phyloP scores from a whole-genome alignment of 192 early-diverging fungal species.

The Coemansia sp. region DNA sequence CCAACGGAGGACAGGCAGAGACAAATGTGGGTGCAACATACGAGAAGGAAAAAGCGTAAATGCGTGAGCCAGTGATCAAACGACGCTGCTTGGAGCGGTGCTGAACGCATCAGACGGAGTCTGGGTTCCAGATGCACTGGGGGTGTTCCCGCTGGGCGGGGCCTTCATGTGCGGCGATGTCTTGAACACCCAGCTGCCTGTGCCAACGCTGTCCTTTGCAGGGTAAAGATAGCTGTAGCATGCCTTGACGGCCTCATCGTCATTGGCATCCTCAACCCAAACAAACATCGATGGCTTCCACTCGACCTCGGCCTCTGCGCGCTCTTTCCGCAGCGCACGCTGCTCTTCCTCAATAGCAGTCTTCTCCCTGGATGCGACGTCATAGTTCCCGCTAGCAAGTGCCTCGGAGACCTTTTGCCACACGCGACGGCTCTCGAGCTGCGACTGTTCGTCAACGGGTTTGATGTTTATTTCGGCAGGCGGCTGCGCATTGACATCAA shows the following conservation, averaged over 20 bases:
- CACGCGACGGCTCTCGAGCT: slow-evolving; percentile 68
- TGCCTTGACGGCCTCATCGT: slow-evolving; percentile 34
- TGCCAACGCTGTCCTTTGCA: slow-evolving; percentile 49
- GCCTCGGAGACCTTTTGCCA: slow-evolving; percentile 74
- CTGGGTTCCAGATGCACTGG: slow-evolving; percentile 34
- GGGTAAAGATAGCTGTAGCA: slow-evolving; percentile 45
- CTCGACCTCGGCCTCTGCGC: slow-evolving; percentile 57
- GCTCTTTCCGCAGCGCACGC: slow-evolving; percentile 63
- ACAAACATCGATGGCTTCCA: slow-evolving; percentile 61
- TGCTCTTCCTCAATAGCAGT: slow-evolving; percentile 71
- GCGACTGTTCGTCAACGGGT: slow-evolving; percentile 62
- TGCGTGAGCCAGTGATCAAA: slow-evolving; percentile 5
- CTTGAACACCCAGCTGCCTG: slow-evolving; percentile 53
- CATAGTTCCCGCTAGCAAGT: slow-evolving; percentile 67
- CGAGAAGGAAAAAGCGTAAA: background rate
- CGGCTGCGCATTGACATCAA: slow-evolving; percentile 62
- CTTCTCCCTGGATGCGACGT: slow-evolving; percentile 69
- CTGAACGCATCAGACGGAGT: slow-evolving; percentile 54
- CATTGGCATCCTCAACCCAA: slow-evolving; percentile 48
- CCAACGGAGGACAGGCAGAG: background rate
- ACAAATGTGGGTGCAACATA: slow-evolving; percentile 1
- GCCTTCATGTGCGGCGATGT: slow-evolving; percentile 25
- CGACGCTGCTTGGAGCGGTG: slow-evolving; percentile 46
- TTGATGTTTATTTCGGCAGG: slow-evolving; percentile 60
- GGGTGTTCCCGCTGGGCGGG: slow-evolving; percentile 7